Conservation (phyloP, 2,329 filamentous ascomycete genomes). For the Aspergillus pseudoglaucus region DNA sequence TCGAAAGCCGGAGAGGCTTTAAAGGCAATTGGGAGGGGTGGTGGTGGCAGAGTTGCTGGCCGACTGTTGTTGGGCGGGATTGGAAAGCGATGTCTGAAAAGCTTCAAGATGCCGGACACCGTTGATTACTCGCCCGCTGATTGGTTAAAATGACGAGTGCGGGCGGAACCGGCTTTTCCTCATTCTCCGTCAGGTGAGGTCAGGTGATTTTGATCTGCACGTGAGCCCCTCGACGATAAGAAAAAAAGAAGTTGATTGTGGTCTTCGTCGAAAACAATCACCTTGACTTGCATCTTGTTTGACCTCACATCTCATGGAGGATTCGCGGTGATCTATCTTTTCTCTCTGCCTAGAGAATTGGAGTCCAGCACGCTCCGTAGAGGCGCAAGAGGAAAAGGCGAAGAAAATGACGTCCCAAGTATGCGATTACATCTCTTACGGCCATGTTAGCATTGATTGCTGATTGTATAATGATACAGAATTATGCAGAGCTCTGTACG, state of each 20-base stretch:
- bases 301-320: constrained; percentile 20
- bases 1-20: constrained; percentile 32
- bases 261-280: not conserved
- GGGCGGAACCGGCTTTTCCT: constrained; percentile 31
- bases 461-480: constrained; percentile 38
- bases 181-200: constrained; percentile 18
- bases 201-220: constrained; percentile 15
- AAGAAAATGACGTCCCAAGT: constrained; percentile 49
- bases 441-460: constrained; percentile 18
- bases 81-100: constrained; percentile 32
- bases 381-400: constrained; percentile 38
- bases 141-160: constrained; percentile 34
- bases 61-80: constrained; percentile 21
- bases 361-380: constrained; percentile 70
- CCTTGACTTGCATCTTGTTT: constrained; percentile 1
- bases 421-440: constrained; percentile 26
- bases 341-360: constrained; percentile 59
- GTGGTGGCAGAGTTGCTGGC: constrained; percentile 21
- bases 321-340: constrained; percentile 58
- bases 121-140: constrained; percentile 33
- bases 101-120: constrained; percentile 35
- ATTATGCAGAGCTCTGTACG: constrained; percentile 79
- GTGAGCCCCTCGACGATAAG: constrained; percentile 12
- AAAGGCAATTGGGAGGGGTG: constrained; percentile 27
- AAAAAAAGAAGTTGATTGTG: constrained; percentile 1